A percentile compares a stretch with the other conserved stretches of the same genome.
These are phyloP conservation scores for Solanum boliviense DNA, from an alignment of 257 asterid species.

Conservation along the genomic window DNA sequence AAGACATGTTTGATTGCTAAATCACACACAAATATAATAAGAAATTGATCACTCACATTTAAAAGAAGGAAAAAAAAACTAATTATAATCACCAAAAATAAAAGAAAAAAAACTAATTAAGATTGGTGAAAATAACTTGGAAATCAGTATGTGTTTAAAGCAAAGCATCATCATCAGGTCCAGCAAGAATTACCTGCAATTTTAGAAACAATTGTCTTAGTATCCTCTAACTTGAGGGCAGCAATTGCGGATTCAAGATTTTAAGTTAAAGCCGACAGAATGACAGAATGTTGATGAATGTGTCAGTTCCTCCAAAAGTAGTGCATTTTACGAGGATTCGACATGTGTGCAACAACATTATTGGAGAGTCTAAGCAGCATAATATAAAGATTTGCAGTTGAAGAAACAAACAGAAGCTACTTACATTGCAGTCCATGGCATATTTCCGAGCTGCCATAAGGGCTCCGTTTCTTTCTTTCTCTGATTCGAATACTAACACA, in stretches of 20 bases:
- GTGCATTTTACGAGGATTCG: not conserved
- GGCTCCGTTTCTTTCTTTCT: slow-evolving; percentile 74
- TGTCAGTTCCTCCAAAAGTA: not conserved
- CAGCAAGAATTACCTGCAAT: slow-evolving; percentile 77
- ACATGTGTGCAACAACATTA: not conserved
- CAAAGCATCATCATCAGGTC: slow-evolving; percentile 93
- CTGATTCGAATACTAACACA: slow-evolving; percentile 79
- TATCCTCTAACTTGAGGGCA: not conserved
- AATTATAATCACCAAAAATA: not conserved
- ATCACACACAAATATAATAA: slow-evolving; percentile 3
- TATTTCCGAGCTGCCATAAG: slow-evolving; percentile 65
- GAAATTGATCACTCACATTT: slow-evolving; percentile 24
- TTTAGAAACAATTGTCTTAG: not conserved
- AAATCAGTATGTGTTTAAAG: slow-evolving; percentile 41
- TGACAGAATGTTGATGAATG: not conserved
- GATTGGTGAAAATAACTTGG: slow-evolving; percentile 14
- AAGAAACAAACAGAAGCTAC: slow-evolving; percentile 10
- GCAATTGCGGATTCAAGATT: not conserved
- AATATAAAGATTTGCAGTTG: not conserved
- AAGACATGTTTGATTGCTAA: slow-evolving; percentile 15
- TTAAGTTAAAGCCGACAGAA: not conserved
- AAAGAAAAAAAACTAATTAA: not conserved
- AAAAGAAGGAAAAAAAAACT: not conserved
- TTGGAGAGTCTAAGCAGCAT: not conserved
- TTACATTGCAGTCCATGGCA: slow-evolving; percentile 87